Evolutionary conservation across 2,329 filamentous ascomycete species (phyloP).

Genomic region (Fusarium stilboides): DNA sequence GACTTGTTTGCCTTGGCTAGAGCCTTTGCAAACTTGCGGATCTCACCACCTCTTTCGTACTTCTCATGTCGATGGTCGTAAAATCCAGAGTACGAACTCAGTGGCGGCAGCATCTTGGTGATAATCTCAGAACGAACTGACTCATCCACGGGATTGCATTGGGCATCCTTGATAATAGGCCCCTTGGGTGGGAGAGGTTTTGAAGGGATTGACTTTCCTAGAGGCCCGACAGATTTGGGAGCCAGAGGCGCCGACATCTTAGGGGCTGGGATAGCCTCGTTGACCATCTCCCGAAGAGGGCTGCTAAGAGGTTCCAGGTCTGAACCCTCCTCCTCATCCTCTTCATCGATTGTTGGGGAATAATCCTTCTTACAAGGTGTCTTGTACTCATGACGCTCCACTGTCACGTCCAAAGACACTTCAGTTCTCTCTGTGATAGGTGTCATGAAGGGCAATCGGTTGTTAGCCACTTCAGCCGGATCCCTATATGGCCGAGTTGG

Average conservation of each 20-base stretch:
- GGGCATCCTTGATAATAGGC: slow-evolving; percentile 83
- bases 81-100: slow-evolving; percentile 84
- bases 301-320: slow-evolving; percentile 72
- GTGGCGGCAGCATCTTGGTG: slow-evolving; percentile 78
- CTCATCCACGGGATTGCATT: slow-evolving; percentile 93
- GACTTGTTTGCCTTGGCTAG: slow-evolving; percentile 70
- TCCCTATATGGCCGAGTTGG: slow-evolving; percentile 86
- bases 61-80: slow-evolving; percentile 77
- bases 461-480: slow-evolving; percentile 84
- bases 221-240: slow-evolving; percentile 57
- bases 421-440: slow-evolving; percentile 97
- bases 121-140: slow-evolving; percentile 81
- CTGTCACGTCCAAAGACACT: slow-evolving; percentile 81
- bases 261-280: slow-evolving; percentile 63
- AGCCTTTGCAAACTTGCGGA: slow-evolving; percentile 85
- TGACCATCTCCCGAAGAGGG: slow-evolving; percentile 77
- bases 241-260: slow-evolving; percentile 67
- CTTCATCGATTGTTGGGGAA: slow-evolving; percentile 49
- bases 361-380: slow-evolving; percentile 78
- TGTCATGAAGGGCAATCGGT: slow-evolving; percentile 97
- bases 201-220: slow-evolving; percentile 52
- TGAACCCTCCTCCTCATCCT: slow-evolving; percentile 53
- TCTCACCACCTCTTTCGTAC: slow-evolving; percentile 79
- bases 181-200: slow-evolving; percentile 69
- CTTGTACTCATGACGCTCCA: slow-evolving; percentile 76